Evolutionary conservation across 345 rosid genomes (phyloP).

Genomic region (Populus davidiana): DNA sequence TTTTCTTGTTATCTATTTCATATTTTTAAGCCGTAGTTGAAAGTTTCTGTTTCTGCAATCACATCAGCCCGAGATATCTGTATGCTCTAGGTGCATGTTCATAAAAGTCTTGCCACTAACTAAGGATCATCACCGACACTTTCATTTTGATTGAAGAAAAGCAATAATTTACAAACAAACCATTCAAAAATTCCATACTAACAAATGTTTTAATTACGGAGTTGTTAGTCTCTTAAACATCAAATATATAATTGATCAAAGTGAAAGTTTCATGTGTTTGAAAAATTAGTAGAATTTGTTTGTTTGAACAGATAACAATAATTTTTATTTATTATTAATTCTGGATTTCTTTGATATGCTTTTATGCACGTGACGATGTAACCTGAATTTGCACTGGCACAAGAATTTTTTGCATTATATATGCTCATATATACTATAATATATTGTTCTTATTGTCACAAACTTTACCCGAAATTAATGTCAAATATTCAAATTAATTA

Average conservation of each 20-base stretch:
- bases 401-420: neutral
- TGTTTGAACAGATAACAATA: too few species aligned
- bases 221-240: too few species aligned
- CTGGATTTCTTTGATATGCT: neutral
- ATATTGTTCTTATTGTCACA: neutral
- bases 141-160: neutral
- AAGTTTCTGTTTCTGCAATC: neutral
- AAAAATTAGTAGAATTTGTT: too few species aligned
- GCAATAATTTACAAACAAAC: neutral
- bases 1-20: too few species aligned
- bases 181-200: neutral
- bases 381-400: neutral
- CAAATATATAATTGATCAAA: too few species aligned
- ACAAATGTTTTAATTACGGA: neutral
- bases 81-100: neutral
- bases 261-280: too few species aligned
- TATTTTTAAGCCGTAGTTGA: too few species aligned
- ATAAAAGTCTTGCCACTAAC: neutral
- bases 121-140: neutral
- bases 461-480: neutral
- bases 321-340: too few species aligned
- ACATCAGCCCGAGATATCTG: neutral
- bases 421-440: neutral
- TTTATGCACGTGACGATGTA: neutral
- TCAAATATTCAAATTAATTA: neutral